A percentile compares a stretch with the other conserved stretches of the same genome.
Evolutionary conservation across 1,284 basidiomycete genomes (phyloP).

Genomic region (Sanghuangporus sanghuang): DNA sequence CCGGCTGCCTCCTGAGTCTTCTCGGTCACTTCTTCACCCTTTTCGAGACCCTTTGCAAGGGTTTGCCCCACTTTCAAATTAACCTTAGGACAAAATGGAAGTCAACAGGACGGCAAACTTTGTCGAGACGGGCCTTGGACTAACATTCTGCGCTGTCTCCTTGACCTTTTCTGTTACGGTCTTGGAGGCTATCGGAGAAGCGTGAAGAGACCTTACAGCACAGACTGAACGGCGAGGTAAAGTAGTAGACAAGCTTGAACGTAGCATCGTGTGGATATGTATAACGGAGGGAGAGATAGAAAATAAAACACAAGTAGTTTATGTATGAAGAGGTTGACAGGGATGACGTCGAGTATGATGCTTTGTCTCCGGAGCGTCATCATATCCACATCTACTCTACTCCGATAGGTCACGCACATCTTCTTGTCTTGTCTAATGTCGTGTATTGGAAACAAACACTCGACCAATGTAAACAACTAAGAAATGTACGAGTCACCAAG

Average conservation of each 20-base stretch:
- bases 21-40: slow-evolving; percentile 51
- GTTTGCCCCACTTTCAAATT: slow-evolving; percentile 57
- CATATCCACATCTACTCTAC: not conserved
- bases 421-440: no score
- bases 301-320: not conserved
- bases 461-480: not conserved
- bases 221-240: slow-evolving; percentile 21
- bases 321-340: not conserved
- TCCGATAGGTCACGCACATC: not conserved
- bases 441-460: not conserved
- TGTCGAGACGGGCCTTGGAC: slow-evolving; percentile 13
- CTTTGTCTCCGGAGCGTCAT: not conserved
- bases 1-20: slow-evolving; percentile 45
- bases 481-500: slow-evolving; percentile 69
- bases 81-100: slow-evolving; percentile 35
- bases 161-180: slow-evolving; percentile 59
- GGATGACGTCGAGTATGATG: slow-evolving; percentile 9
- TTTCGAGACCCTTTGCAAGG: slow-evolving; percentile 60
- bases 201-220: slow-evolving; percentile 38
- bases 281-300: not conserved
- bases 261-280: slow-evolving; percentile 23
- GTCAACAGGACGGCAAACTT: not conserved
- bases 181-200: slow-evolving; percentile 41
- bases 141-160: slow-evolving; percentile 54
- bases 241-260: slow-evolving; percentile 20